These are phyloP conservation scores for Kazachstania sp. DNA, from an alignment of 1,139 yeast species.

Conservation along the genomic window DNA sequence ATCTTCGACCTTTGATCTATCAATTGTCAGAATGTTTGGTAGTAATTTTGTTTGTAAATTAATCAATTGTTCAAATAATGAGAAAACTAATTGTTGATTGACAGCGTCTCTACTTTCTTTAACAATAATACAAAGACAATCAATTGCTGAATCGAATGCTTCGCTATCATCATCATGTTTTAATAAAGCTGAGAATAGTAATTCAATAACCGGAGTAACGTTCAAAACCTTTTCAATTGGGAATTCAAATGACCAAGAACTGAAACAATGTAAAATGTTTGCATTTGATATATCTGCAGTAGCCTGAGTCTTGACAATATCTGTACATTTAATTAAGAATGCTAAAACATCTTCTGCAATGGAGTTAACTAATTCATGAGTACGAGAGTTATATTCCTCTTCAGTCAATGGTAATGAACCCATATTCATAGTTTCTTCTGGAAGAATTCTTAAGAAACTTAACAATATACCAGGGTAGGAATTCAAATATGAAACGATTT, in stretches of 20 bases:
- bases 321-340: conserved; percentile 42
- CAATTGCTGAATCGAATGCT: conserved; percentile 80
- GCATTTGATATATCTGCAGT: conserved; percentile 21
- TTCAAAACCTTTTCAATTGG: conserved; percentile 59
- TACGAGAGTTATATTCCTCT: conserved; percentile 64
- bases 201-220: conserved; percentile 51
- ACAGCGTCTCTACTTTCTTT: conserved; percentile 74
- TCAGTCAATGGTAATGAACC: conserved; percentile 73
- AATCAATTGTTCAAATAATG: conserved; percentile 60
- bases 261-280: conserved; percentile 60
- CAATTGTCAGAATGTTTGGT: conserved; percentile 13
- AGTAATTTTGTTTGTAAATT: conserved; percentile 35
- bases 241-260: conserved; percentile 85
- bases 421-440: conserved; percentile 80
- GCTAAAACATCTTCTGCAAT: conserved; percentile 64
- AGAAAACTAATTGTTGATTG: conserved; percentile 51
- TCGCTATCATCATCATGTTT: conserved; percentile 32
- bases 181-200: conserved; percentile 61
- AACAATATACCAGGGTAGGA: conserved; percentile 42
- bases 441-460: conserved; percentile 77
- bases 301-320: conserved; percentile 34
- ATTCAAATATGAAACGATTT: conserved; percentile 41
- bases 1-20: conserved; percentile 12
- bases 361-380: conserved; percentile 50
- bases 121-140: conserved; percentile 70